Evolutionary conservation across 129 eudicot genomes (phyloP).

Genomic region (Lactuca saligna): DNA sequence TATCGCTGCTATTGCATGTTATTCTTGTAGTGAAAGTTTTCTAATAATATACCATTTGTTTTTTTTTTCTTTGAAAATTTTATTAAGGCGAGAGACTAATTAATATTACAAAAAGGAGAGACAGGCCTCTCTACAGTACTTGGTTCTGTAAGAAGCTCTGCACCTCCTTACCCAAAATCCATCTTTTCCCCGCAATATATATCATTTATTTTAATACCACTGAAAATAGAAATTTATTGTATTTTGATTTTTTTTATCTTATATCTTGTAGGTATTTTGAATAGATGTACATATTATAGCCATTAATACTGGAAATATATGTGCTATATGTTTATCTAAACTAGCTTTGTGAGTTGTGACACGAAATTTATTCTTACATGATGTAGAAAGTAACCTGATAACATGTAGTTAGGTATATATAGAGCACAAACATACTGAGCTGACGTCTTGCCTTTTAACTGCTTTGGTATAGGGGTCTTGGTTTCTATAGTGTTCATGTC

Average conservation of each 20-base stretch:
- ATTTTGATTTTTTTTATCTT: not conserved
- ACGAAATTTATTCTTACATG: not conserved
- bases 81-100: too few species aligned
- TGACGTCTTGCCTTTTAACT: not conserved
- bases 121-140: too few species aligned
- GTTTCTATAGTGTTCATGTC: not conserved
- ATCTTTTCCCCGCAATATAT: too few species aligned
- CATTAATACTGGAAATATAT: not conserved
- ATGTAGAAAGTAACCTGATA: not conserved
- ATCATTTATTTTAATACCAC: too few species aligned
- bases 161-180: too few species aligned
- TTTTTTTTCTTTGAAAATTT: too few species aligned
- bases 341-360: not conserved
- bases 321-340: not conserved
- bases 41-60: too few species aligned
- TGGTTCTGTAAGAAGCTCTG: too few species aligned
- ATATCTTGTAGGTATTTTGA: not conserved
- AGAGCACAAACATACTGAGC: not conserved
- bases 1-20: too few species aligned
- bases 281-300: not conserved
- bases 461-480: not conserved
- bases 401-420: not conserved
- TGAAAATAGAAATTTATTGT: too few species aligned
- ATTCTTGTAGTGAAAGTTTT: too few species aligned
- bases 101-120: too few species aligned